Evolutionary conservation across 495 filamentous ascomycete species (phyloP), one percentile per base, ranked within the genome.

Genomic region (Penicillium subrubescens): DNA sequence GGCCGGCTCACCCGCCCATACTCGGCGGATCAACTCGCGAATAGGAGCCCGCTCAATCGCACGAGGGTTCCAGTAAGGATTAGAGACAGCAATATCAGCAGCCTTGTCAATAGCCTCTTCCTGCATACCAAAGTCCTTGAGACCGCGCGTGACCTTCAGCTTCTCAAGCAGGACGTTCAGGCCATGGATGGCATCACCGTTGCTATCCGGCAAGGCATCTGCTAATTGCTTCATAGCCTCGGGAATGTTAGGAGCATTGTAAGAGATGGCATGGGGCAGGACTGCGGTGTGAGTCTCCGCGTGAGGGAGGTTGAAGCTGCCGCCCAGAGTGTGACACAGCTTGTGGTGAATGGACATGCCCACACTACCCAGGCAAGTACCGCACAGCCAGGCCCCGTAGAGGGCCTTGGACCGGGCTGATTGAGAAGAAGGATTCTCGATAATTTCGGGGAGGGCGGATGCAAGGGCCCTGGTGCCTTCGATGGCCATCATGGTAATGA

Each of bases 301-400:
- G 59, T 91, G 89, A 1, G 89, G 88, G 8, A 91, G 83, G 60
- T 87, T 87, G 76, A 91, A 90, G 68, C 83, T 86, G 2, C 88
- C 88, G 17, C 88, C 88, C 14, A 90, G 79, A 0, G 85, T 86
- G 71, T 91, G 88, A 75, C 87, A 90, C 14, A 91, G 83, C 69
- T 91, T 91, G 71, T 90, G 88, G 70, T 91, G 88, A 19, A 91
- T 82, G 17, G 86, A 82, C 88, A 91, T 90, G 37, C 87, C 87
- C 10, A 90, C 87, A 67, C 81, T 84, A 19, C 88, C 87, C 0
- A 89, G 78, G 62, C 87, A 89, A 21, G 78, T 81, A 25, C 85
- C 86, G 67, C 88, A 90, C 4, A 89, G 84, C 87, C 87, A 90
- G 25, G 88, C 88, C 37, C 87, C 88, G 64, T 90, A 89, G 5